These are phyloP conservation scores for Aspergillus piperis DNA, from an alignment of 2,329 filamentous ascomycete genomes.

Conservation along the genomic window DNA sequence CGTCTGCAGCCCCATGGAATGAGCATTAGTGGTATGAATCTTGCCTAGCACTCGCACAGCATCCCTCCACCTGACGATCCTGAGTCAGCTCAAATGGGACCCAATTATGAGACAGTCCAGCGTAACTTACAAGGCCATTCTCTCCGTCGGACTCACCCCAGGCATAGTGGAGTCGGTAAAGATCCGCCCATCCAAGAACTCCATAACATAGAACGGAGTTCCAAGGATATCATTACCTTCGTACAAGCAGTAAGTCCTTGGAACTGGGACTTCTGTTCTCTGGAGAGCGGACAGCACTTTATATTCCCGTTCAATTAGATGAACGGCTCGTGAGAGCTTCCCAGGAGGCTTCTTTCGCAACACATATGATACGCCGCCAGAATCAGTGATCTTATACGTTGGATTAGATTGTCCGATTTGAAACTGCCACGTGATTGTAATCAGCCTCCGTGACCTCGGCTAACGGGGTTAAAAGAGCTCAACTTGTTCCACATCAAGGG, in stretches of 20 bases:
- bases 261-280: neutral
- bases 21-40: too few relatives aligned
- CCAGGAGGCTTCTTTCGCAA: conserved; percentile 6
- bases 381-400: neutral
- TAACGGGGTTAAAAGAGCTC: too few relatives aligned
- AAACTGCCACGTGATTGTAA: too few relatives aligned
- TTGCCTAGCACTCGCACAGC: too few relatives aligned
- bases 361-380: neutral
- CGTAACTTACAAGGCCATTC: neutral
- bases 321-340: neutral
- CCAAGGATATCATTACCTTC: neutral
- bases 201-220: conserved; percentile 11
- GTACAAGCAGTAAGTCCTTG: neutral
- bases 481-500: neutral
- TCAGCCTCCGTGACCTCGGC: too few relatives aligned
- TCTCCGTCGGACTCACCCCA: neutral
- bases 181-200: conserved; percentile 3
- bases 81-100: too few relatives aligned
- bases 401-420: conserved; percentile 6
- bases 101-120: too few relatives aligned
- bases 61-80: too few relatives aligned
- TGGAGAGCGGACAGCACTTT: neutral
- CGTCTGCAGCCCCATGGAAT: too few relatives aligned
- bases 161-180: neutral
- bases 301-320: conserved; percentile 6